Conservation (phyloP, 768 basidiomycete species). For the Xerocomellus amylosporus region DNA sequence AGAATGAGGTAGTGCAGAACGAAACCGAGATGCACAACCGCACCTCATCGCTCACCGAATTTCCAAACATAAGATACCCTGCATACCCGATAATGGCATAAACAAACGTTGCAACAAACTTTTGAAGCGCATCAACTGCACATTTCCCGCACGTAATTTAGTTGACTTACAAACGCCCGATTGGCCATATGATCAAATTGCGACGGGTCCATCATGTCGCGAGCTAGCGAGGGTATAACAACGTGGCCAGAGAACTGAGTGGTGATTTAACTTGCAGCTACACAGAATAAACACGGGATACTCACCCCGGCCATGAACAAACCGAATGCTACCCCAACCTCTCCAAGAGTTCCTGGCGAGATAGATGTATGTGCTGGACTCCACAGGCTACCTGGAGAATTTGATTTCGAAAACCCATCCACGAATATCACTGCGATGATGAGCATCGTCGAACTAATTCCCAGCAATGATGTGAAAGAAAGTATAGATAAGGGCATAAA, state of each 20-base stretch:
- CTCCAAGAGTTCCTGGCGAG: slow-evolving; percentile 47
- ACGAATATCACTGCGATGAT: slow-evolving; percentile 75
- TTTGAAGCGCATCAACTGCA: neutral
- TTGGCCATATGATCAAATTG: slow-evolving; percentile 82
- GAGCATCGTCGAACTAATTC: slow-evolving; percentile 73
- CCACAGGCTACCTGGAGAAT: slow-evolving; percentile 80
- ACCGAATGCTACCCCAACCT: slow-evolving; percentile 80
- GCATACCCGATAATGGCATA: slow-evolving; percentile 69
- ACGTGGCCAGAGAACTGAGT: slow-evolving; percentile 85
- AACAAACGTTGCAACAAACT: slow-evolving; percentile 62
- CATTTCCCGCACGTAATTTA: neutral
- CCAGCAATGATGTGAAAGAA: slow-evolving; percentile 85
- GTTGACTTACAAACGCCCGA: slow-evolving; percentile 70
- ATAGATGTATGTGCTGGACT: slow-evolving; percentile 67
- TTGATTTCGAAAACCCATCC: slow-evolving; percentile 73
- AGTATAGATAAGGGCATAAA: slow-evolving; percentile 84
- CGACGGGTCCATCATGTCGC: slow-evolving; percentile 84
- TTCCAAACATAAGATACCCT: slow-evolving; percentile 92
- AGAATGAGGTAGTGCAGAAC: neutral
- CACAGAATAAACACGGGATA: neutral
- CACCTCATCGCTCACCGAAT: slow-evolving; percentile 76
- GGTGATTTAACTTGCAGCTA: neutral
- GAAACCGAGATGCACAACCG: slow-evolving; percentile 12
- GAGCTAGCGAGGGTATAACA: slow-evolving; percentile 84
- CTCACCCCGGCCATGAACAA: slow-evolving; percentile 89